Evolutionary conservation across 176 grass and related monocot species (phyloP).

Genomic region (Stipa capillata): DNA sequence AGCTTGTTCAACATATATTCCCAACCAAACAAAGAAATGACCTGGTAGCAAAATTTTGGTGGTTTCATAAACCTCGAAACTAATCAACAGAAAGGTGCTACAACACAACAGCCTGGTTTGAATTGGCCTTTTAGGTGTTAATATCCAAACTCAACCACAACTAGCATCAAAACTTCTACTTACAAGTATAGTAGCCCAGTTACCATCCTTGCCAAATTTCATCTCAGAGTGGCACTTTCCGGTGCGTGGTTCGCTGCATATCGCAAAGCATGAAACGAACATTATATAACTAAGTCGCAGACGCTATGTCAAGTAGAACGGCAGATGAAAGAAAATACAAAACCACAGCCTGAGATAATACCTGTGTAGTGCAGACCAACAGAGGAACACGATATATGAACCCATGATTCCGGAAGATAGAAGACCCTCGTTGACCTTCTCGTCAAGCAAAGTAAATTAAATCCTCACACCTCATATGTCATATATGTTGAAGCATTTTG

Average conservation of each 20-base stretch:
- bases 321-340: neutral
- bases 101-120: neutral
- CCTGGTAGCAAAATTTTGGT: neutral
- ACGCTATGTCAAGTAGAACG: neutral
- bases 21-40: neutral
- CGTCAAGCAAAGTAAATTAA: neutral
- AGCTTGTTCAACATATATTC: neutral
- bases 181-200: slow-evolving; percentile 68
- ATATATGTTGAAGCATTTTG: neutral
- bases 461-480: neutral
- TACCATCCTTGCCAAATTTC: slow-evolving; percentile 40
- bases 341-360: neutral
- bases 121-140: neutral
- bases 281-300: neutral
- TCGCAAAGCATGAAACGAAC: neutral
- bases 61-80: neutral
- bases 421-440: slow-evolving; percentile 76
- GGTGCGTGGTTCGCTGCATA: slow-evolving; percentile 54
- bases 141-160: neutral
- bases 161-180: neutral
- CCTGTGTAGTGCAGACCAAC: slow-evolving; percentile 95
- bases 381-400: slow-evolving; percentile 77
- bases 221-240: slow-evolving; percentile 49
- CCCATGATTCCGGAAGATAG: slow-evolving; percentile 92
- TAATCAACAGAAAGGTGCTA: neutral